Conservation (phyloP, 2,329 filamentous ascomycete species). For the Aspergillus quadricinctus region DNA sequence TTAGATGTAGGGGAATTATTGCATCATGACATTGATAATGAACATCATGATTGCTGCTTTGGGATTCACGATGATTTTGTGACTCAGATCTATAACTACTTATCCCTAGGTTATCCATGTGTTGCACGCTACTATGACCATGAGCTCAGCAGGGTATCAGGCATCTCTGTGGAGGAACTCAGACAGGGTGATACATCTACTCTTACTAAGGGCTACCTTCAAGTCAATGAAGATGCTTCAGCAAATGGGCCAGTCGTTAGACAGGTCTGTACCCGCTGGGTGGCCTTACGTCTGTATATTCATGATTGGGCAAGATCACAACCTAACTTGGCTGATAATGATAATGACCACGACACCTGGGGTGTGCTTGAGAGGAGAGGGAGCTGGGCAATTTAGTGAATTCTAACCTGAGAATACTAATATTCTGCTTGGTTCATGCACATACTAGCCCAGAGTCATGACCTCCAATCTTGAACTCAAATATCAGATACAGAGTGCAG, state of each 20-base stretch:
- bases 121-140: slow-evolving; percentile 78
- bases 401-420: too few relatives aligned
- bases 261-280: slow-evolving; percentile 68
- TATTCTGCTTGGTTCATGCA: too few relatives aligned
- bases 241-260: slow-evolving; percentile 47
- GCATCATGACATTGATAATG: slow-evolving; percentile 25
- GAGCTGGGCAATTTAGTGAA: slow-evolving; percentile 63
- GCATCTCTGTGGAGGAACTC: slow-evolving; percentile 64
- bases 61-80: slow-evolving; percentile 84
- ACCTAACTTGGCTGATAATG: slow-evolving; percentile 55
- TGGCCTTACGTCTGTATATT: slow-evolving; percentile 77
- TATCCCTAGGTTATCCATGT: slow-evolving; percentile 86
- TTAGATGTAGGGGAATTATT: background rate
- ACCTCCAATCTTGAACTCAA: too few relatives aligned
- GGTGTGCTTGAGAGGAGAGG: slow-evolving; percentile 55
- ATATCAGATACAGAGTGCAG: too few relatives aligned
- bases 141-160: slow-evolving; percentile 77
- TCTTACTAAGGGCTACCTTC: slow-evolving; percentile 69
- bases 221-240: slow-evolving; percentile 34
- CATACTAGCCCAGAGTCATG: too few relatives aligned
- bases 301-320: slow-evolving; percentile 87
- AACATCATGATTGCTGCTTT: slow-evolving; percentile 45
- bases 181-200: slow-evolving; percentile 64
- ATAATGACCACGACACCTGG: slow-evolving; percentile 58
- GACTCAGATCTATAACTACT: slow-evolving; percentile 95